phyloP scores from a whole-genome alignment of 2,329 filamentous ascomycete genomes.

The Talaromyces verruculosus region DNA sequence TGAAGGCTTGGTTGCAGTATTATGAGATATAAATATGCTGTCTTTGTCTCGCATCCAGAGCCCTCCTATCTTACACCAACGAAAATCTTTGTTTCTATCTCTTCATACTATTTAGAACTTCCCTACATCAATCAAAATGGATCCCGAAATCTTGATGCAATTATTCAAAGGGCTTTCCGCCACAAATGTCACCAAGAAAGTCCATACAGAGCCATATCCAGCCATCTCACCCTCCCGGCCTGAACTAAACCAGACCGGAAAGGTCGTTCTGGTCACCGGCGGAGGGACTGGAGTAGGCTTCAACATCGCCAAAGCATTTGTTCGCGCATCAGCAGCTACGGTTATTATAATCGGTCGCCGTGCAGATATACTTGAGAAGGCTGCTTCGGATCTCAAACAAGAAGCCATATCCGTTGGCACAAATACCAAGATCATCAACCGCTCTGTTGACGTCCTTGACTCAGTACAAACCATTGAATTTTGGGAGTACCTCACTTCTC shows the following conservation, averaged over 20 bases:
- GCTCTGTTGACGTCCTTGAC: constrained; percentile 5
- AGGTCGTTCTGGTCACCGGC: constrained; percentile 47
- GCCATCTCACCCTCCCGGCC: constrained; percentile 44
- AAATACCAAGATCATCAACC: constrained; percentile 1
- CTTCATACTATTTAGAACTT: background rate
- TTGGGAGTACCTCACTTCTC: background rate
- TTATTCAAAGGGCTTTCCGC: background rate
- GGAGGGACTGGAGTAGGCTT: constrained; percentile 50
- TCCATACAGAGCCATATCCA: constrained; percentile 22
- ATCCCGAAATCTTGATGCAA: background rate
- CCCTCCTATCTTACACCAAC: background rate
- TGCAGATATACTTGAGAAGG: constrained; percentile 36
- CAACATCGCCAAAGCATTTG: constrained; percentile 45
- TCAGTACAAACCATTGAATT: background rate
- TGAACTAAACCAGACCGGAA: constrained; percentile 42
- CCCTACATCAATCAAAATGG: background rate
- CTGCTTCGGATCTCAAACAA: constrained; percentile 23
- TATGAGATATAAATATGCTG: background rate
- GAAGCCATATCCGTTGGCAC: background rate
- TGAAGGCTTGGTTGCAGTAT: background rate
- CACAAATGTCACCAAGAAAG: constrained; percentile 9
- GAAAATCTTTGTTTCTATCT: background rate
- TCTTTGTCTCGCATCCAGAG: background rate
- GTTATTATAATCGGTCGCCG: constrained; percentile 49
- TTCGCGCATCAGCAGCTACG: constrained; percentile 44